A percentile compares a stretch with the other conserved stretches of the same genome.
phyloP scores from a whole-genome alignment of 1,139 yeast species.

The Maudiozyma humilis region DNA sequence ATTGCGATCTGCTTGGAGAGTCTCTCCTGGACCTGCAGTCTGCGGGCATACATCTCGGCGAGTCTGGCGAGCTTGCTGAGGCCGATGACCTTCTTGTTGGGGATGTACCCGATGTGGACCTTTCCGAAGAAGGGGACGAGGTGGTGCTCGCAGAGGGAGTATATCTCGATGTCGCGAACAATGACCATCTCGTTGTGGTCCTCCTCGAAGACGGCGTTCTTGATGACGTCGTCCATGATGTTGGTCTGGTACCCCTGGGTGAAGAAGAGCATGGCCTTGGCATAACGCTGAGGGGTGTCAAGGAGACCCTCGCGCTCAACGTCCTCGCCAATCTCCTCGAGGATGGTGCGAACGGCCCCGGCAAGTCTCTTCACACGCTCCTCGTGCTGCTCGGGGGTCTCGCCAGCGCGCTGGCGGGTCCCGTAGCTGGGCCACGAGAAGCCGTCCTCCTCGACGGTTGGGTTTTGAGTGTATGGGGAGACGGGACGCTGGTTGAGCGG shows the following conservation, averaged over 20 bases:
- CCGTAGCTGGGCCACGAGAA: slow-evolving; percentile 93
- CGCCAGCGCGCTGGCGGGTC: slow-evolving; percentile 65
- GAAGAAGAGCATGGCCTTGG: slow-evolving; percentile 90
- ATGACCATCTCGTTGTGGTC: slow-evolving; percentile 99
- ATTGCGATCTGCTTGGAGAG: slow-evolving; percentile 94
- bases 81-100: slow-evolving; percentile 90
- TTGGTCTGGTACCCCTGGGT: slow-evolving; percentile 96
- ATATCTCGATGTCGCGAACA: slow-evolving; percentile 87
- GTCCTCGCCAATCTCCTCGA: slow-evolving; percentile 88
- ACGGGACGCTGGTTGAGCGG: slow-evolving; percentile 71
- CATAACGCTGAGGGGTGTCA: slow-evolving; percentile 94
- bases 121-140: slow-evolving; percentile 95
- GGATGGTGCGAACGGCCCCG: slow-evolving; percentile 71
- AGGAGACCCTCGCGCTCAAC: slow-evolving; percentile 77
- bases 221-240: slow-evolving; percentile 72
- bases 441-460: slow-evolving; percentile 86
- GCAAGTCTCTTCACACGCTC: slow-evolving; percentile 68
- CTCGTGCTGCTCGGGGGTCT: slow-evolving; percentile 53
- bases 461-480: slow-evolving; percentile 71
- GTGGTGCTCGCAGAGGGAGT: slow-evolving; percentile 93
- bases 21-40: slow-evolving; percentile 95
- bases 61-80: slow-evolving; percentile 85
- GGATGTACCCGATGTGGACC: slow-evolving; percentile 93
- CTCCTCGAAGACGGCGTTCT: slow-evolving; percentile 93
- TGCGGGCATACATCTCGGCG: slow-evolving; percentile 93